Base-by-base conservation (phyloP, 768 basidiomycete genomes). In the Boletus rubropictus region DNA sequence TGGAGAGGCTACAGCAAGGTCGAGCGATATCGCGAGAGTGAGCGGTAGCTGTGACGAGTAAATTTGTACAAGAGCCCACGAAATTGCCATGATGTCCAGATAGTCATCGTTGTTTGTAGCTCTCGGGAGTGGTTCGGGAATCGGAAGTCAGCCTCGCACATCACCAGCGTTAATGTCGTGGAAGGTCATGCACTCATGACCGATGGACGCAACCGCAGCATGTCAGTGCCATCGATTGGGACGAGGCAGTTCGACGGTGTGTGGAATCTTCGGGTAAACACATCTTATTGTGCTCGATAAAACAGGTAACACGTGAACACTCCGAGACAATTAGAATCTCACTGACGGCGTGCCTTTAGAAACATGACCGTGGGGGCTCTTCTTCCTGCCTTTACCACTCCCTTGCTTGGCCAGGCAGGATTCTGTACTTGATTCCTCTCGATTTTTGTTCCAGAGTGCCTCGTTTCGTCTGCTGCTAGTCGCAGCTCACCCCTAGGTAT, bases 1-100 rank as follows among this genome's bases (percentile, higher is more conserved):
- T 88, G 55, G 76, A 83, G 51, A 74, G 74, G 44, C 28, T 66
- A 20, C 77, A 73, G 58, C 79, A 81, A 58, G 74, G 79, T 5
- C 72, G 84, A 49, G 59, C 69, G 20, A 68, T 79, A 49, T 65
- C 73, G 28, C 72, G 73, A 39, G 79, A 80, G 11, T 74, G 67
- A 56, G 67, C 64, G 52, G 53, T 73, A 42, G 77, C 80, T 9
- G 49, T 64, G 38, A 55, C 10, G 47, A 47, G 41, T 55, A 41
- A 52, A 36, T 24, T 4, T 9, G 38, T n/a, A n/a, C n/a, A n/a
- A n/a, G n/a, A n/a, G n/a, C n/a, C n/a, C n/a, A 21, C 9, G 40
- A 20, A 22, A 21, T 11, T 28, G 29, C 12, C 12, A 5, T 1
- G 28, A 31, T 22, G 15, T 38, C 18, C 22, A n/a, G 28, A 42